Evolutionary conservation across 805 yeast genomes (phyloP).

Genomic region (Metschnikowia cerradonensis): DNA sequence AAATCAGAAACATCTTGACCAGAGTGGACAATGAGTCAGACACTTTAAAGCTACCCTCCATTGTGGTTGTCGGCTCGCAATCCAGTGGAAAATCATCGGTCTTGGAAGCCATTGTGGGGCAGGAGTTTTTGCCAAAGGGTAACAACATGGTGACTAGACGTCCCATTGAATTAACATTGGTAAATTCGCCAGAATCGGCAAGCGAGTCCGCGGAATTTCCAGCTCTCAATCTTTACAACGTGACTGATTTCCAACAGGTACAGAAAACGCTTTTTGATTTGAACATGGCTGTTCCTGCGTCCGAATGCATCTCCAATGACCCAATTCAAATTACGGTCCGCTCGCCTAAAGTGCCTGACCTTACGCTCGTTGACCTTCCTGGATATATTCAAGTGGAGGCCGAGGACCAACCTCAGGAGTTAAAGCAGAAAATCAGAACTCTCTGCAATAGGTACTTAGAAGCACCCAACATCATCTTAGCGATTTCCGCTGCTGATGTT

Average conservation of each 20-base stretch:
- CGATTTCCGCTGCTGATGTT: slow-evolving; percentile 96
- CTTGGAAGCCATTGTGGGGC: slow-evolving; percentile 95
- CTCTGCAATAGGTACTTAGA: slow-evolving; percentile 83
- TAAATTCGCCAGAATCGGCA: slow-evolving; percentile 76
- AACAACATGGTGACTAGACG: slow-evolving; percentile 97
- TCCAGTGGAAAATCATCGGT: slow-evolving; percentile 97
- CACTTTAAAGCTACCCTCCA: slow-evolving; percentile 81
- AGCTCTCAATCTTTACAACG: slow-evolving; percentile 70
- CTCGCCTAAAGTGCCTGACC: slow-evolving; percentile 85
- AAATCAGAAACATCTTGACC: slow-evolving; percentile 75
- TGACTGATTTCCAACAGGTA: slow-evolving; percentile 86
- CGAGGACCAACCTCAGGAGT: slow-evolving; percentile 86
- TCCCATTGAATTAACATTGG: slow-evolving; percentile 91
- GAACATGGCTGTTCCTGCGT: slow-evolving; percentile 85
- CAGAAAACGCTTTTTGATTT: slow-evolving; percentile 83
- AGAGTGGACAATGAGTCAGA: slow-evolving; percentile 67
- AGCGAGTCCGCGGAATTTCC: slow-evolving; percentile 94
- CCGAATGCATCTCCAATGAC: slow-evolving; percentile 85
- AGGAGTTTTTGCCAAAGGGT: slow-evolving; percentile 95
- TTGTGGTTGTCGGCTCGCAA: slow-evolving; percentile 96
- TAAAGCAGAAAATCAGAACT: slow-evolving; percentile 72
- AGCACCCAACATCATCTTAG: slow-evolving; percentile 89
- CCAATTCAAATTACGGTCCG: slow-evolving; percentile 90
- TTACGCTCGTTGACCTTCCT: slow-evolving; percentile 91
- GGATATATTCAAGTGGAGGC: slow-evolving; percentile 97